Percentiles rank a stretch among this genome's conserved stretches.
phyloP scores from a whole-genome alignment of 2,329 filamentous ascomycete genomes.

The Blumeria hordei region DNA sequence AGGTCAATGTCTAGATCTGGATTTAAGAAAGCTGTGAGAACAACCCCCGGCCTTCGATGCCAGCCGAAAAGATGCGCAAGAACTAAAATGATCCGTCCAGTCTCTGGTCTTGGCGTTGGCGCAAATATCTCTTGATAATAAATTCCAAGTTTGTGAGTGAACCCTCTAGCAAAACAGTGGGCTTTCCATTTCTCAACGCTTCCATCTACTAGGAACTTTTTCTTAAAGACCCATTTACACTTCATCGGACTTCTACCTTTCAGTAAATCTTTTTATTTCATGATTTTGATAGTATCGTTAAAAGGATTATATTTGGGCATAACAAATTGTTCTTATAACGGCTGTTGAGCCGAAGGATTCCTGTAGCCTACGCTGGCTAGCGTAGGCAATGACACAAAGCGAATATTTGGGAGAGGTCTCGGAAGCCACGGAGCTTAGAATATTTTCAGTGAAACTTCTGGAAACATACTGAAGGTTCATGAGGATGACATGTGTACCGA shows the following conservation, averaged over 20 bases:
- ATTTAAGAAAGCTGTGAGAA: neutral
- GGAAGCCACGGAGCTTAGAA: too few relatives aligned
- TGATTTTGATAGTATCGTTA: neutral
- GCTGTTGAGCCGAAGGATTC: too few relatives aligned
- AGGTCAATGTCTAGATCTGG: neutral
- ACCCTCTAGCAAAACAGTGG: neutral
- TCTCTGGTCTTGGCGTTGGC: neutral
- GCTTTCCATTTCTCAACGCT: neutral
- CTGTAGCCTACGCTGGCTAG: too few relatives aligned
- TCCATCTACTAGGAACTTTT: neutral
- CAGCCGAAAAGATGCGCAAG: neutral
- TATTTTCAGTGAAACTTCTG: too few relatives aligned
- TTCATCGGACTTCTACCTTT: neutral
- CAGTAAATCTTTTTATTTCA: neutral
- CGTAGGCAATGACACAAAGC: too few relatives aligned
- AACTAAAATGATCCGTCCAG: neutral
- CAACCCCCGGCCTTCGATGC: neutral
- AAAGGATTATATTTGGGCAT: neutral
- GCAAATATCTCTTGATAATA: neutral
- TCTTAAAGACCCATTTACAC: neutral
- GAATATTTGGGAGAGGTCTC: too few relatives aligned
- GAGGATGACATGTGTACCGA: too few relatives aligned
- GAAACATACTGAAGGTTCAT: too few relatives aligned
- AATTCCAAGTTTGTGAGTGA: neutral
- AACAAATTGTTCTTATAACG: neutral